Base-by-base conservation (phyloP, 495 filamentous ascomycete genomes). In the Aspergillus campestris region DNA sequence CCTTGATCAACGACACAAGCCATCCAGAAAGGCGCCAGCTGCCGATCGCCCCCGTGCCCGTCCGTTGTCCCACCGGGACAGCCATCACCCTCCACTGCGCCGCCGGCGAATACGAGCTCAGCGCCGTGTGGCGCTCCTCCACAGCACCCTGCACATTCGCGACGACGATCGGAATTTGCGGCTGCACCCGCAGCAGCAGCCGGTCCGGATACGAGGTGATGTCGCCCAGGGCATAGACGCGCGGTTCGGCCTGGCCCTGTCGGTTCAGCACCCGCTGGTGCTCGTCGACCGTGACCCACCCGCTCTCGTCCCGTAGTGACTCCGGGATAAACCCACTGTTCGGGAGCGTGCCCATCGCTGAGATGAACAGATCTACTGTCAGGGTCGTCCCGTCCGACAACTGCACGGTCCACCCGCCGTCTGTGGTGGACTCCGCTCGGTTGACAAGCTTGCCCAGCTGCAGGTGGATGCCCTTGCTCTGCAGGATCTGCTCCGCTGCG, bases 241-340 rank as follows among this genome's bases (percentile, higher is more conserved):
- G n/a, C 7, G 11, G 24, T 4, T 5, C 40, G 9, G 7, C 29
- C 31, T 38, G 42, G 36, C 69, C 66, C 35, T 57, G 50, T 24
- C 18, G 18, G 18, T 24, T 24, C 18, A 24, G 18, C 8, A 78
- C 75, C 6, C 64, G 71, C 47, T 83, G 62, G 53, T 73, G 67
- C 27, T 74, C 69, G 48, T 83, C 72, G 11, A 82, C 74, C 31
- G 55, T 56, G 13, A 85, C 72, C 60, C 70, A 80, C 30, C 73
- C 75, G 24, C 59, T 49, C 8, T 58, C 44, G 31, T 74, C 71
- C 4, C 84, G 68, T 37, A 78, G 59, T 18, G 64, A 48, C 8
- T 58, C 52, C 5, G 77, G 67, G 13, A 86, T 54, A 61, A 76
- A 86, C 12, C 66, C 66, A 37, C 73, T 77, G 66, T 86, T 86